Base-by-base conservation (phyloP, 2,329 filamentous ascomycete genomes). In the Nannizzia gypsea region DNA sequence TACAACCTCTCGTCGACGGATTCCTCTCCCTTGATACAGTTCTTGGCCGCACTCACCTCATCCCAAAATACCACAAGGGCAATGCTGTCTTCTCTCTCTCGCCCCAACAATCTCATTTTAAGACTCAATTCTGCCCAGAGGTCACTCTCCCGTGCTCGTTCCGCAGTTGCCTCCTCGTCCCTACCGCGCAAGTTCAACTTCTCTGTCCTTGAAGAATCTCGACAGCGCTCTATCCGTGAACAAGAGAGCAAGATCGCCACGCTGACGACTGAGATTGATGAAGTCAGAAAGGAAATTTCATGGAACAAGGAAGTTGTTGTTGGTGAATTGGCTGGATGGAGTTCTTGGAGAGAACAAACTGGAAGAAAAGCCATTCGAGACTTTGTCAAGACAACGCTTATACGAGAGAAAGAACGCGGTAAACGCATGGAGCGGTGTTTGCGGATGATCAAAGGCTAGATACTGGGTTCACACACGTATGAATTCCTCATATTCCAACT, bases 261-360 rank as follows among this genome's bases (percentile, higher is more conserved):
- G 64, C 83, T 83, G 22, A 82, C 86, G 64, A 74, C 79, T 17
- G 89, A 96, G 69, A 81, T 89, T 9, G 82, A 86, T 20, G 82
- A 84, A 48, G 74, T 96, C n/a, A 86, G 87, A 0, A 83, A 83
- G 57, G 93, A 99, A 73, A 77, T 99, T 59, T 79, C 90, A 56
- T 96, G 93, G 72, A 96, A 91, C 55, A 92, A 96, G 74, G 89
- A 95, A 72, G 90, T 92, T 13, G 92, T 97, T 24, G 92, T 95
- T 5, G 81, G 84, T 1, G 93, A 99, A 75, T 73, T 99, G 60
- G 93, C 93, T 0, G 90, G 89, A 15, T 99, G 93, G 90, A 91
- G 96, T 68, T 90, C 95, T 44, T 83, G 90, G 76, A 85, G 95
- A 68, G 89, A 90, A 65, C 83, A 82, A 67, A 84, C 89, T 75